Evolutionary conservation across 2,329 filamentous ascomycete species (phyloP), one percentile per base, ranked within the genome.

Genomic region (Phialocephala sp.): DNA sequence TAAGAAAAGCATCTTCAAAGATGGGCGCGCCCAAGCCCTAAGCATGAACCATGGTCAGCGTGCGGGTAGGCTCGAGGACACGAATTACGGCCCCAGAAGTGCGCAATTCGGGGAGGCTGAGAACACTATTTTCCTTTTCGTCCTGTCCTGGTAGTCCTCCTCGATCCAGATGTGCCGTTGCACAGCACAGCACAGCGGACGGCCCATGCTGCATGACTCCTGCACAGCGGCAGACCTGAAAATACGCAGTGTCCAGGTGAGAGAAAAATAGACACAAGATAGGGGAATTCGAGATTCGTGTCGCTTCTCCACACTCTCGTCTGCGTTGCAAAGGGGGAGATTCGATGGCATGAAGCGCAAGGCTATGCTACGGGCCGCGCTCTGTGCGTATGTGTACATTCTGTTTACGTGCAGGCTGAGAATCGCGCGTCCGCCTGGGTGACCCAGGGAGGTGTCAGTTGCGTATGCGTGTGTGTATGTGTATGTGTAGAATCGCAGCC

Each of bases 131-230:
- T 41, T n/a, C 35, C 36, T 37, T 37, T 41, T n/a, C 20, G 55
- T 39, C 32, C 20, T 35, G 20, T 18, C 24, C 43, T 32, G 27
- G n/a, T 64, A 18, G 22, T 41, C 55, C 52, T 41, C 41, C 60
- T 56, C 52, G 60, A 57, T 37, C 15, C 47, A 43, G 37, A 55
- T 56, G 35, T 62, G 60, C 61, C 54, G 58, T 63, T 47, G 58
- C 55, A 57, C 60, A 55, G 70, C 70, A 71, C 70, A 68, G 71
- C 59, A 69, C 70, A 66, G 66, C 54, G 58, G 50, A 50, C 45
- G 72, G 65, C 43, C 65, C 62, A 69, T 72, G 69, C 70, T 66
- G 64, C 64, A 70, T 68, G 59, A 60, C 57, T 54, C 59, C 39
- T 50, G 56, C 62, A 50, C 45, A 22, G 41, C 41, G 35, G 55